Conservation (phyloP, 2,329 filamentous ascomycete genomes). For the Xylariaceae sp. region DNA sequence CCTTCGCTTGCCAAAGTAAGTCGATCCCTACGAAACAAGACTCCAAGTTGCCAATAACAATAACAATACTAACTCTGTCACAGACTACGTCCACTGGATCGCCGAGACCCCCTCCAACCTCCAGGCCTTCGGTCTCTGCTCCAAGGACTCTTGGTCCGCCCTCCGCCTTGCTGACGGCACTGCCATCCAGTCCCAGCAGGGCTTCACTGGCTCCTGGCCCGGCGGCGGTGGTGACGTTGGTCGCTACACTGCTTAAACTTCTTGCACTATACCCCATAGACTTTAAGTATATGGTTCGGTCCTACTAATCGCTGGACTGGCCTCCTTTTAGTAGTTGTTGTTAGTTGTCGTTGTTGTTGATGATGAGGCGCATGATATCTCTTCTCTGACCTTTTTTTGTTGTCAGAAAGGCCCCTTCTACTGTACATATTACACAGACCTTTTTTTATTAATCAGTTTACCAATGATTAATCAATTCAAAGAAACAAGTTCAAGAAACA, state of each 20-base stretch:
- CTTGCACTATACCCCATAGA: background rate
- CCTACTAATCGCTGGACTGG: no score
- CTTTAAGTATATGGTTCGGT: background rate
- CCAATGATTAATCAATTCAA: no score
- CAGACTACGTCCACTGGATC: conserved; percentile 39
- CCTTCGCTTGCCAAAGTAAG: conserved; percentile 34
- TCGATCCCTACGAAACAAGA: background rate
- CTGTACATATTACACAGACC: no score
- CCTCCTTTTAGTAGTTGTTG: no score
- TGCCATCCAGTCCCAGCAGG: conserved; percentile 28
- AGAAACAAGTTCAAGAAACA: no score
- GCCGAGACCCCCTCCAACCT: conserved; percentile 35
- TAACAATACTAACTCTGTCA: conserved; percentile 9
- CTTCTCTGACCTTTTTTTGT: no score
- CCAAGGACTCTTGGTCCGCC: conserved; percentile 35
- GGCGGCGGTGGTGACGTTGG: conserved; percentile 33
- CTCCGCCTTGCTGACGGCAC: conserved; percentile 36
- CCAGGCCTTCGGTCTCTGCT: conserved; percentile 39
- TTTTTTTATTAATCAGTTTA: no score
- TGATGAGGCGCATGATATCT: no score
- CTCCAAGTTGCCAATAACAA: background rate
- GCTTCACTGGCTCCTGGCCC: conserved; percentile 36
- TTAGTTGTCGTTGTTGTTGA: no score
- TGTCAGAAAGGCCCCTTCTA: no score
- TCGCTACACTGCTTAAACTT: conserved; percentile 33